Percentiles rank a stretch among this genome's conserved stretches.
Evolutionary conservation across 2,329 filamentous ascomycete species (phyloP).

Genomic region (Pseudopyricularia javanii): DNA sequence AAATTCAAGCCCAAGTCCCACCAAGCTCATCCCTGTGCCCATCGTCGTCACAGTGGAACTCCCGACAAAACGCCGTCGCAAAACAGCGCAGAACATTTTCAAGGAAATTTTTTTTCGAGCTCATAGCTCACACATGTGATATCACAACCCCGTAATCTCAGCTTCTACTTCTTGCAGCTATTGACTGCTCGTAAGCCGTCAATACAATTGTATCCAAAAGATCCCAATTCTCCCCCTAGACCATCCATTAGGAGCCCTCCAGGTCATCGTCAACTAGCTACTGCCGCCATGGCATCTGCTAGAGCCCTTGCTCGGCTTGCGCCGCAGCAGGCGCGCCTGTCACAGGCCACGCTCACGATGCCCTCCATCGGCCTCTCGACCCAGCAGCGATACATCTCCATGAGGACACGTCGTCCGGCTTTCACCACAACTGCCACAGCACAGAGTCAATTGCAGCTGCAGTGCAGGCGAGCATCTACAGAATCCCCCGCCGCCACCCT

Average conservation of each 20-base stretch:
- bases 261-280: background rate
- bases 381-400: background rate
- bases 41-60: background rate
- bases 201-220: background rate
- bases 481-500: slow-evolving; percentile 9
- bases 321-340: slow-evolving; percentile 11
- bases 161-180: background rate
- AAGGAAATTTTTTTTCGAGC: background rate
- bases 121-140: background rate
- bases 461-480: slow-evolving; percentile 3
- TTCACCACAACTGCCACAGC: background rate
- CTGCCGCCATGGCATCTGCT: slow-evolving; percentile 18
- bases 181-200: background rate
- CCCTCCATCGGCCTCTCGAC: slow-evolving; percentile 6
- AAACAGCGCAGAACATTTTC: background rate
- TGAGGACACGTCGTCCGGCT: background rate
- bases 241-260: background rate
- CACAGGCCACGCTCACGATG: slow-evolving; percentile 10
- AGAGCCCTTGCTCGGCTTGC: slow-evolving; percentile 19
- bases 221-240: background rate
- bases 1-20: background rate
- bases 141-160: background rate
- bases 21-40: background rate
- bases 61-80: background rate
- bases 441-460: background rate